A percentile compares a stretch with the other conserved stretches of the same genome.
phyloP scores from a whole-genome alignment of 2,329 filamentous ascomycete genomes.

The Fusarium veterinarium region DNA sequence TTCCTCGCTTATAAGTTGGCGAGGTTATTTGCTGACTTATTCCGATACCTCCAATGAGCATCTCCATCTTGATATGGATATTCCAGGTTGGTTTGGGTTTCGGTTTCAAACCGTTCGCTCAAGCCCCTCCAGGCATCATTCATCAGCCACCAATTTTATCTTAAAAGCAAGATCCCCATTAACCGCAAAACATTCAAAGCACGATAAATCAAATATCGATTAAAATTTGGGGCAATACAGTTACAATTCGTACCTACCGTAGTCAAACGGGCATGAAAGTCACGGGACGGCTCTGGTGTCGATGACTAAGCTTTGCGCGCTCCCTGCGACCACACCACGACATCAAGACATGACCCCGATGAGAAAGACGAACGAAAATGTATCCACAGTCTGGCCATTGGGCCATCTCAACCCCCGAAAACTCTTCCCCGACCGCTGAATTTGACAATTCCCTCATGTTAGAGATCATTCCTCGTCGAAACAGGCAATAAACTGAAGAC shows the following conservation, averaged over 20 bases:
- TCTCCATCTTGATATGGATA: not conserved
- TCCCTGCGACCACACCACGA: constrained; percentile 41
- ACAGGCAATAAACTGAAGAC: not conserved
- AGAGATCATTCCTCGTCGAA: not conserved
- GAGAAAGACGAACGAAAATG: constrained; percentile 36
- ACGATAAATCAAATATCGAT: not conserved
- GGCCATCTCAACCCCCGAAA: constrained; percentile 35
- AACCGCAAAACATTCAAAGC: not conserved
- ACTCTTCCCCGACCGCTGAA: constrained; percentile 27
- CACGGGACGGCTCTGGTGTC: not conserved
- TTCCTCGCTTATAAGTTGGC: not conserved
- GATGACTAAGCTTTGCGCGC: constrained; percentile 41
- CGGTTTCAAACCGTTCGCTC: constrained; percentile 17
- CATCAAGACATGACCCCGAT: constrained; percentile 42
- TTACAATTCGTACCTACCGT: not conserved
- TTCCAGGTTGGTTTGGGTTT: constrained; percentile 11
- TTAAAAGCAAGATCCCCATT: not conserved
- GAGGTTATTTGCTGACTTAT: constrained; percentile 11
- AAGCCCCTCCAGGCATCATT: constrained; percentile 2
- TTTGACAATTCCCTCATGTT: constrained; percentile 23
- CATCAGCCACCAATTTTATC: constrained; percentile 2
- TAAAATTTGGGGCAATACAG: not conserved
- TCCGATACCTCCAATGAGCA: constrained; percentile 11
- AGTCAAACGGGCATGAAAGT: not conserved
- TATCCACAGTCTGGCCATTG: constrained; percentile 46